phyloP scores from a whole-genome alignment of 441 rosid genomes.

The Brassica balearica region DNA sequence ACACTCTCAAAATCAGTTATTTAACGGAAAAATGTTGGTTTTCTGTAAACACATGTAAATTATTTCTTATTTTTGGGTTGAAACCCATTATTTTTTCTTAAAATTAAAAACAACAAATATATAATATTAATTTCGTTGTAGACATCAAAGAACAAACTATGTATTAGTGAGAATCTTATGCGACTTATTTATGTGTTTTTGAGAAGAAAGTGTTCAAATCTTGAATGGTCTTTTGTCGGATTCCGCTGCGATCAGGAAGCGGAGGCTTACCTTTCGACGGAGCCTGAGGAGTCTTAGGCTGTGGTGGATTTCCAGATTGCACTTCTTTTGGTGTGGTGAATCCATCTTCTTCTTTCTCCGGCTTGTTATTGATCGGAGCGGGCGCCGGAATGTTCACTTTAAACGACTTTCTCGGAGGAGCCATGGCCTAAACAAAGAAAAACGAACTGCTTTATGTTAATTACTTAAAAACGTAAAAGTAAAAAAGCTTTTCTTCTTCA shows the following conservation, averaged over 20 bases:
- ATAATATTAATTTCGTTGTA: not conserved
- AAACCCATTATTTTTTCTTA: not conserved
- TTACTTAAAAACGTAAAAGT: not conserved
- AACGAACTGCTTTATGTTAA: not conserved
- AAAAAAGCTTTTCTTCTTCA: not conserved
- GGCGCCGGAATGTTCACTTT: conserved; percentile 25
- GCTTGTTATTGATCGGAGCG: conserved; percentile 20
- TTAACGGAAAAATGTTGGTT: not conserved
- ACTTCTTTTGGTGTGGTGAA: conserved; percentile 31
- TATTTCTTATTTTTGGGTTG: not conserved
- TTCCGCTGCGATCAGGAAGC: not conserved
- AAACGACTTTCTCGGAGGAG: conserved; percentile 15
- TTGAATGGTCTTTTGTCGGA: not conserved
- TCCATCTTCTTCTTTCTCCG: conserved; percentile 22
- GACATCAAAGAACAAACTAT: not conserved
- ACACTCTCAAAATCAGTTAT: not conserved
- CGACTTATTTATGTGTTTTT: not conserved
- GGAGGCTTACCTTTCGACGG: not conserved
- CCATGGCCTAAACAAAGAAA: conserved; percentile 31
- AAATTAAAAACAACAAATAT: not conserved
- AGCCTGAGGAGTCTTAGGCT: conserved; percentile 27
- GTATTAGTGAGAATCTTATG: not conserved
- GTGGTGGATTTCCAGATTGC: conserved; percentile 22
- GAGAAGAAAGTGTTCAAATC: not conserved
- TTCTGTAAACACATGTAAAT: not conserved